Percentiles rank a stretch among this genome's conserved stretches.
Conservation (phyloP, 2,329 filamentous ascomycete genomes). For the Zymoseptoria crescenta region DNA sequence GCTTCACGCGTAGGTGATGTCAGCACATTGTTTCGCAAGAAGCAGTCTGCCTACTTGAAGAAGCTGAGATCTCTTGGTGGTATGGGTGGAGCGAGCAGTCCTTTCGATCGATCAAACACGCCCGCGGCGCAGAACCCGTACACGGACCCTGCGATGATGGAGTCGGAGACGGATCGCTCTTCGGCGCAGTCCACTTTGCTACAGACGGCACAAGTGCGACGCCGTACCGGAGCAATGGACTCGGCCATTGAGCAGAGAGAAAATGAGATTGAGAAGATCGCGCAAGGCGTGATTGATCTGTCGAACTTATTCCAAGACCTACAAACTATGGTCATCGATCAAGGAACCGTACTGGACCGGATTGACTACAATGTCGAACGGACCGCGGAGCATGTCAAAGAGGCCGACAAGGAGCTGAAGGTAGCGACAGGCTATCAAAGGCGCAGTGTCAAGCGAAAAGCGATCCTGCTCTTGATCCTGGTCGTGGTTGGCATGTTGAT, state of each 20-base stretch:
- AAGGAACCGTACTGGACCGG: conserved; percentile 45
- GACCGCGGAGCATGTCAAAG: conserved; percentile 90
- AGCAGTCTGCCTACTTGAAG: conserved; percentile 92
- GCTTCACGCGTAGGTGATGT: conserved; percentile 84
- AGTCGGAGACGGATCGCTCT: conserved; percentile 86
- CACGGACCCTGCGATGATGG: conserved; percentile 77
- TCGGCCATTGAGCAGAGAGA: conserved; percentile 82
- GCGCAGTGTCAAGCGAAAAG: conserved; percentile 80
- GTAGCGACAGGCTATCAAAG: conserved; percentile 80
- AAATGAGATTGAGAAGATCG: conserved; percentile 94
- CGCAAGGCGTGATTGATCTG: conserved; percentile 93
- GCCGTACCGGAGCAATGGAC: conserved; percentile 65
- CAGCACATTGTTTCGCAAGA: conserved; percentile 88
- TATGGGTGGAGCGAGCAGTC: conserved; percentile 32
- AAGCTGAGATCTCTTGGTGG: conserved; percentile 39
- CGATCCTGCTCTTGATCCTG: conserved; percentile 79
- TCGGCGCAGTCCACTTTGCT: conserved; percentile 86
- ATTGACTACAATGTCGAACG: conserved; percentile 84
- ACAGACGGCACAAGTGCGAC: conserved; percentile 54
- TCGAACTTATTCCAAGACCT: conserved; percentile 95
- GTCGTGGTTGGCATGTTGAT: conserved; percentile 84
- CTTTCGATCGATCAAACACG: conserved; percentile 41
- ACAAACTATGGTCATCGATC: conserved; percentile 71
- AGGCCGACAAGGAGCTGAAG: conserved; percentile 82
- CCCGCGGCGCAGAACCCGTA: conserved; percentile 53